These are phyloP conservation scores for Penicillium sp. DNA, from an alignment of 2,329 filamentous ascomycete species.

Conservation along the genomic window DNA sequence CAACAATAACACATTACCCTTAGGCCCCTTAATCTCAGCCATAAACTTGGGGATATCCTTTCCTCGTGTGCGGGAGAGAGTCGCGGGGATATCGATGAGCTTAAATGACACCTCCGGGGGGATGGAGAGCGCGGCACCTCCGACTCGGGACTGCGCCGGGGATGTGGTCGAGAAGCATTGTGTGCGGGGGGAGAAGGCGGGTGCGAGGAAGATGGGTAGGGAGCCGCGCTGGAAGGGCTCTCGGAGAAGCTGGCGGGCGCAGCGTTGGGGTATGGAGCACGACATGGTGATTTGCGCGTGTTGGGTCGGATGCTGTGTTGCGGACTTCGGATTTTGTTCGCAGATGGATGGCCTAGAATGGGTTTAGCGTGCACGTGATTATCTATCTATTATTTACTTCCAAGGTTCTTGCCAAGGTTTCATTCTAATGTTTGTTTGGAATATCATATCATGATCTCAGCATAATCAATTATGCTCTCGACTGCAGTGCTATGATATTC, in stretches of 20 bases:
- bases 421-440: not conserved
- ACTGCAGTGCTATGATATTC: too few relatives aligned
- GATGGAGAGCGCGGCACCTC: constrained; percentile 73
- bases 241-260: constrained; percentile 57
- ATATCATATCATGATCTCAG: too few relatives aligned
- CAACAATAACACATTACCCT: constrained; percentile 58
- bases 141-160: constrained; percentile 74
- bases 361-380: constrained; percentile 24
- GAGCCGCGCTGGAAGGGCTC: constrained; percentile 51
- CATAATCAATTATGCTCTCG: not conserved
- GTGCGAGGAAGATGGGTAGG: constrained; percentile 72
- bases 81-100: constrained; percentile 63
- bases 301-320: constrained; percentile 23
- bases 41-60: constrained; percentile 61
- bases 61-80: constrained; percentile 60
- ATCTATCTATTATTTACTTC: not conserved
- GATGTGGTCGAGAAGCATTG: constrained; percentile 72
- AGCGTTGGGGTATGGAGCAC: constrained; percentile 61
- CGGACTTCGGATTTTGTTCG: constrained; percentile 37
- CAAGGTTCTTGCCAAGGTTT: not conserved
- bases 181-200: constrained; percentile 59
- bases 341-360: constrained; percentile 17
- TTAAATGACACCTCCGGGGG: constrained; percentile 79
- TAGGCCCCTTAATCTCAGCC: constrained; percentile 75
- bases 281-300: constrained; percentile 55